phyloP scores from a whole-genome alignment of 495 filamentous ascomycete genomes.

The Hypoxylon crocopeplum region DNA sequence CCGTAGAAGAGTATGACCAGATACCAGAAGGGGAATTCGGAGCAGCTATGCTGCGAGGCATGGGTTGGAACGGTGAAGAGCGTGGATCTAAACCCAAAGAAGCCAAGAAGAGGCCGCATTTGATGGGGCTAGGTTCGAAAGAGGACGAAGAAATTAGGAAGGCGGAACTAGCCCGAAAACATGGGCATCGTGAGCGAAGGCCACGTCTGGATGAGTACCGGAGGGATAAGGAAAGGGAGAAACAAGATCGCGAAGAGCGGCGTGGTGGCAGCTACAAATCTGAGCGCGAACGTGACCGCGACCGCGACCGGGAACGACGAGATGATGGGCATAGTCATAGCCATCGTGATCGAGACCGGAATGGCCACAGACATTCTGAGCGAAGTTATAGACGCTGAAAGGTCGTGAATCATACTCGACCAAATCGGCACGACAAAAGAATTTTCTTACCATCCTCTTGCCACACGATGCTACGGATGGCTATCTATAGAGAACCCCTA shows the following conservation, averaged over 20 bases:
- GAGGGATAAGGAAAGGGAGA: constrained; percentile 50
- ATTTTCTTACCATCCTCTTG: background rate
- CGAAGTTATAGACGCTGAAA: constrained; percentile 30
- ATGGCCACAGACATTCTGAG: constrained; percentile 35
- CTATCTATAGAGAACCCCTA: background rate
- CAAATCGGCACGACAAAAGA: background rate
- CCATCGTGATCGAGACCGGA: constrained; percentile 43
- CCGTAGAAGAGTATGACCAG: constrained; percentile 82
- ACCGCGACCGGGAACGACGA: constrained; percentile 54
- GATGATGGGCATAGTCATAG: constrained; percentile 44
- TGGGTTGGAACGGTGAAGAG: constrained; percentile 92
- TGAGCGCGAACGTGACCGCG: constrained; percentile 57
- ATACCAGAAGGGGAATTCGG: constrained; percentile 96
- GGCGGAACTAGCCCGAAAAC: constrained; percentile 36
- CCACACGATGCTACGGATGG: background rate
- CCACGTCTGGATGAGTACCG: constrained; percentile 55
- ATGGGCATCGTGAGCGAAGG: constrained; percentile 42
- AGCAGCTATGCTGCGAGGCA: constrained; percentile 81
- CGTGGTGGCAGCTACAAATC: constrained; percentile 53
- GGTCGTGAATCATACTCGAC: background rate
- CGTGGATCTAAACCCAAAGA: constrained; percentile 56
- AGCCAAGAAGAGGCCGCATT: constrained; percentile 72
- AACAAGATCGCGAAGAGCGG: constrained; percentile 47
- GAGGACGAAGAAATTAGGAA: constrained; percentile 68
- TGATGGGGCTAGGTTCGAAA: constrained; percentile 83